Conservation (phyloP, 2,329 filamentous ascomycete species). For the Arthrobotrys entomopaga region DNA sequence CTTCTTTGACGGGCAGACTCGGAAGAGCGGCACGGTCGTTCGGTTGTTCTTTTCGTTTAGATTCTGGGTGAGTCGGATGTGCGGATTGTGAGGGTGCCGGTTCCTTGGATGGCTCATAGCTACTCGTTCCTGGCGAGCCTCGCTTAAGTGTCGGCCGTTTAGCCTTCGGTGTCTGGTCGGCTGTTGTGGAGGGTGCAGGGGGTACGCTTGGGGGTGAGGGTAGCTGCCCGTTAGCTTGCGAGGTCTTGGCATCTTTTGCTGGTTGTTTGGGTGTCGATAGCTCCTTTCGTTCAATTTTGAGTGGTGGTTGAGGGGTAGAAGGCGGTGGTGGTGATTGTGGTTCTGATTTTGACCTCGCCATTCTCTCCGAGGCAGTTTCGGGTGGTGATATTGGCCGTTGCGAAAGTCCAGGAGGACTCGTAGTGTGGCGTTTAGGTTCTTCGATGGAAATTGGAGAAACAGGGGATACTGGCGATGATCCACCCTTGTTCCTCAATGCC, state of each 20-base stretch:
- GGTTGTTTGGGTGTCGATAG: conserved; percentile 14
- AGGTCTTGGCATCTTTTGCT: conserved; percentile 13
- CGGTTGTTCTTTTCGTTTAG: conserved; percentile 31
- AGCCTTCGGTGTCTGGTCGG: conserved; percentile 9
- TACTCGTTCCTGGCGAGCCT: conserved; percentile 38
- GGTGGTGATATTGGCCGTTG: conserved; percentile 41
- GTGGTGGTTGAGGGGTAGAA: conserved; percentile 15
- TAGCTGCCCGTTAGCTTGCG: conserved; percentile 31
- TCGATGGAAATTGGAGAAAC: conserved; percentile 12
- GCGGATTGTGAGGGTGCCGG: conserved; percentile 18
- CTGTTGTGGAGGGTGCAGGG: not conserved
- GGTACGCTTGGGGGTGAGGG: conserved; percentile 9
- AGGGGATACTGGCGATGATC: conserved; percentile 7
- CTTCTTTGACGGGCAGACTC: conserved; percentile 78
- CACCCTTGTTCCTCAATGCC: conserved; percentile 16
- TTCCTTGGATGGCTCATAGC: conserved; percentile 29
- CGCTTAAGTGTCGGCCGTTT: conserved; percentile 47
- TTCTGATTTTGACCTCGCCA: conserved; percentile 43
- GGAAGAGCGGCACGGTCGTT: conserved; percentile 58
- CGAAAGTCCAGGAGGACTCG: conserved; percentile 19
- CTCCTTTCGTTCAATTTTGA: conserved; percentile 35
- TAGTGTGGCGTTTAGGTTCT: conserved; percentile 22
- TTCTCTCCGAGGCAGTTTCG: conserved; percentile 37
- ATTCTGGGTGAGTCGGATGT: conserved; percentile 20
- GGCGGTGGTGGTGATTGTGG: conserved; percentile 31